phyloP scores from a whole-genome alignment of 352 stramenopile genomes.

The Phytophthora pistaciae region DNA sequence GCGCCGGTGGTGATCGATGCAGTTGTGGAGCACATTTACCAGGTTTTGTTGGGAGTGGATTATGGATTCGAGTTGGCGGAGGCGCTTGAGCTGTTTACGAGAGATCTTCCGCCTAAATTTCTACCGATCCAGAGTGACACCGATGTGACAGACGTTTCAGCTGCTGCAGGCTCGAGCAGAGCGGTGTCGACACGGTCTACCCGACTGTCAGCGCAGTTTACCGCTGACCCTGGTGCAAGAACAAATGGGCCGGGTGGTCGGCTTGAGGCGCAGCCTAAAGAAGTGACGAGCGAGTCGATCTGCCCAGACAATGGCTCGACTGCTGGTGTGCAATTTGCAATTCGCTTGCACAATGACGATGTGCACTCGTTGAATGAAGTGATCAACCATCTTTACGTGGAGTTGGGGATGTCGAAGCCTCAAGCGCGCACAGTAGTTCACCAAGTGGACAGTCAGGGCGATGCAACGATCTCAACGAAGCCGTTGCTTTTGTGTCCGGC shows the following conservation, averaged over 20 bases:
- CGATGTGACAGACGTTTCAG: conserved; percentile 39
- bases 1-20: conserved; percentile 78
- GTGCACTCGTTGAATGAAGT: conserved; percentile 82
- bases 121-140: conserved; percentile 48
- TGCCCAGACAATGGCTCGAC: conserved; percentile 5
- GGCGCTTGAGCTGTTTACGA: conserved; percentile 75
- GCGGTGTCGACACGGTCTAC: conserved; percentile 15
- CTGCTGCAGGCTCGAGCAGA: conserved; percentile 8
- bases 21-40: conserved; percentile 80
- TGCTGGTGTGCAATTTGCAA: conserved; percentile 44
- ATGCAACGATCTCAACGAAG: conserved; percentile 53
- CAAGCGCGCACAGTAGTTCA: conserved; percentile 58
- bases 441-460: conserved; percentile 69
- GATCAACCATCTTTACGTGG: conserved; percentile 66
- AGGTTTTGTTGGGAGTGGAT: conserved; percentile 71
- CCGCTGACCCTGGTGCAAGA: conserved; percentile 22
- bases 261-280: conserved; percentile 27
- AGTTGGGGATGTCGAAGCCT: conserved; percentile 65
- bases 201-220: conserved; percentile 31
- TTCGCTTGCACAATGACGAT: conserved; percentile 90
- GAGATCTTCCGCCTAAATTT: conserved; percentile 56
- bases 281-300: conserved; percentile 28
- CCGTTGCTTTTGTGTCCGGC: conserved; percentile 57
- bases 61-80: conserved; percentile 79
- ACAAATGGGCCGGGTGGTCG: conserved; percentile 36